Conservation (phyloP, 768 basidiomycete species). For the Leccinellum albellum region DNA sequence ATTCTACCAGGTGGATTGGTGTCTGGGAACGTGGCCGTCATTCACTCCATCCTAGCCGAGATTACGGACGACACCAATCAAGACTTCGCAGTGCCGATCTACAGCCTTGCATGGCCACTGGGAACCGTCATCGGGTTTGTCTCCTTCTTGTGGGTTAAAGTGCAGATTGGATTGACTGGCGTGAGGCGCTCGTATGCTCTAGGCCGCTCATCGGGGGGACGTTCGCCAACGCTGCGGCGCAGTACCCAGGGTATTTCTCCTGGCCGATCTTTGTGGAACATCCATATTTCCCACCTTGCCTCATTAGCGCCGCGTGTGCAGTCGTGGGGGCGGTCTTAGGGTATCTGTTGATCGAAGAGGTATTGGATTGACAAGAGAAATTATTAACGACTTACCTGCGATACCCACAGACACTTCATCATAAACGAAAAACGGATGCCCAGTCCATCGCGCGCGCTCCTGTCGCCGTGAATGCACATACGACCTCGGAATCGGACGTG, state of each 20-base stretch:
- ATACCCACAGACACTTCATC: slow-evolving; percentile 13
- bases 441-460: not conserved
- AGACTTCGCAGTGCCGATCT: slow-evolving; percentile 54
- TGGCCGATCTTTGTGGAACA: slow-evolving; percentile 8
- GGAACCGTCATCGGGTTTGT: slow-evolving; percentile 53
- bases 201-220: slow-evolving; percentile 25
- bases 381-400: not conserved
- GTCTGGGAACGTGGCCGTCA: slow-evolving; percentile 58
- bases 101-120: slow-evolving; percentile 54
- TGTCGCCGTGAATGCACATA: not conserved
- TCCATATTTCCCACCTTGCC: slow-evolving; percentile 19
- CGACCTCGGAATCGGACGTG: not conserved
- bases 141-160: not conserved
- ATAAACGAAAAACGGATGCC: slow-evolving; percentile 4
- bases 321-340: slow-evolving; percentile 10
- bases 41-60: slow-evolving; percentile 59
- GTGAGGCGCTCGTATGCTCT: not conserved
- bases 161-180: not conserved
- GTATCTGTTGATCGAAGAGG: slow-evolving; percentile 21
- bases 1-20: slow-evolving; percentile 51
- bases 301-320: slow-evolving; percentile 8
- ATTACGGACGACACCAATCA: slow-evolving; percentile 62
- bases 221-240: slow-evolving; percentile 14
- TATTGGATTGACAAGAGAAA: not conserved
- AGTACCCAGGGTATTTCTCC: slow-evolving; percentile 5